Evolutionary conservation across 2,329 filamentous ascomycete genomes (phyloP).

Genomic region (Phaeosphaeria sp.): DNA sequence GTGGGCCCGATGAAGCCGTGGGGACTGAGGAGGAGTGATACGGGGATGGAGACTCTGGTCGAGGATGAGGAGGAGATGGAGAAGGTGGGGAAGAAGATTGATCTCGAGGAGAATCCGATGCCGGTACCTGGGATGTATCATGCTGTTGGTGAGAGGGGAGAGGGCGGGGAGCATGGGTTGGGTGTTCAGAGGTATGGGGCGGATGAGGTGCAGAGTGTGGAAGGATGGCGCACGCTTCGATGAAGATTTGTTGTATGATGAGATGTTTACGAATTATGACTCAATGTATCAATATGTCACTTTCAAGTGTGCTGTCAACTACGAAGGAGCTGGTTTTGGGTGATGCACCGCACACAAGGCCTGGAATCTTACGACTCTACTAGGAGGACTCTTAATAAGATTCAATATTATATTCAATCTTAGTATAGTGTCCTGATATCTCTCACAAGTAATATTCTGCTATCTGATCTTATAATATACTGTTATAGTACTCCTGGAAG

Average conservation of each 20-base stretch:
- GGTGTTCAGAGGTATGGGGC: not conserved
- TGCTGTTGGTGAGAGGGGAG: not conserved
- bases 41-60: constrained; percentile 19
- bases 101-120: not conserved
- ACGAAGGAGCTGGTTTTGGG: too few relatives aligned
- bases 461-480: too few relatives aligned
- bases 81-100: not conserved
- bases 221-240: not conserved
- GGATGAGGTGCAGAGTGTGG: not conserved
- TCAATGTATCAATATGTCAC: not conserved
- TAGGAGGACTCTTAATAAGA: too few relatives aligned
- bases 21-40: constrained; percentile 14
- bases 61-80: constrained; percentile 2
- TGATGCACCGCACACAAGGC: too few relatives aligned
- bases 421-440: too few relatives aligned
- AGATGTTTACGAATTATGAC: not conserved
- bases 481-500: too few relatives aligned
- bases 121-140: not conserved
- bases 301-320: too few relatives aligned
- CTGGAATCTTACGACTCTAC: too few relatives aligned
- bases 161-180: not conserved
- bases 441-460: too few relatives aligned
- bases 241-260: not conserved
- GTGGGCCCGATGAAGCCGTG: constrained; percentile 6
- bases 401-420: too few relatives aligned